phyloP scores from a whole-genome alignment of 2,329 filamentous ascomycete species.

The Rugonectria rugulosa region DNA sequence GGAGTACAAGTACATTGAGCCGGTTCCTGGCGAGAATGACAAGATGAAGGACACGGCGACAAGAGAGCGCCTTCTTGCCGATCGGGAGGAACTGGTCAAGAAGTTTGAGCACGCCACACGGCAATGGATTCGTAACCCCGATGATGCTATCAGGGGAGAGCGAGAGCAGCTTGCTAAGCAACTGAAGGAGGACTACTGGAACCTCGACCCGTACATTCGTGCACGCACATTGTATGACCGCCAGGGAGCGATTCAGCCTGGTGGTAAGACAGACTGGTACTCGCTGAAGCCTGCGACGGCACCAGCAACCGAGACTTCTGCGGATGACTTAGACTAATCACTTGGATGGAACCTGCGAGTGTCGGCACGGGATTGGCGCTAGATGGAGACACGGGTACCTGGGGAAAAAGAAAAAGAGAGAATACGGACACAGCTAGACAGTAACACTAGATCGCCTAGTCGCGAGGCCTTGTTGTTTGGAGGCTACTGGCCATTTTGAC shows the following conservation, averaged over 20 bases:
- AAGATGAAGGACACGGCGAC: constrained; percentile 71
- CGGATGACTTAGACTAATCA: constrained; percentile 56
- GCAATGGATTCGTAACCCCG: constrained; percentile 69
- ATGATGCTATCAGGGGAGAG: constrained; percentile 60
- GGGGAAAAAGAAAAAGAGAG: constrained; percentile 1
- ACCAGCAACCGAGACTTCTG: constrained; percentile 45
- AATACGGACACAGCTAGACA: constrained; percentile 15
- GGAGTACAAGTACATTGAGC: constrained; percentile 84
- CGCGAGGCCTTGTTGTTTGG: constrained; percentile 12
- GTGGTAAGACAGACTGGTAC: constrained; percentile 78
- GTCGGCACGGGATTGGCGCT: constrained; percentile 16
- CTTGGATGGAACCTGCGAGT: not conserved
- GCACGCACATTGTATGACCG: constrained; percentile 88
- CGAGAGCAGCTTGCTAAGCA: constrained; percentile 68
- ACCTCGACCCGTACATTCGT: constrained; percentile 84
- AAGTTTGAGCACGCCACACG: constrained; percentile 78
- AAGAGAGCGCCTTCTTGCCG: constrained; percentile 68
- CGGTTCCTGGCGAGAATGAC: constrained; percentile 77
- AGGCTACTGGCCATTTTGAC: constrained; percentile 6
- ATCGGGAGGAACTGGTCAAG: constrained; percentile 70
- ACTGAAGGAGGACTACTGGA: constrained; percentile 83
- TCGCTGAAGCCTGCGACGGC: constrained; percentile 38
- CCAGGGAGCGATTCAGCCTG: constrained; percentile 71
- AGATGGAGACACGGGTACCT: constrained; percentile 6
- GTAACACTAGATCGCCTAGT: constrained; percentile 28